Evolutionary conservation across 495 filamentous ascomycete species (phyloP), one percentile per base, ranked within the genome.

Genomic region (Lophiostoma macrostomum): DNA sequence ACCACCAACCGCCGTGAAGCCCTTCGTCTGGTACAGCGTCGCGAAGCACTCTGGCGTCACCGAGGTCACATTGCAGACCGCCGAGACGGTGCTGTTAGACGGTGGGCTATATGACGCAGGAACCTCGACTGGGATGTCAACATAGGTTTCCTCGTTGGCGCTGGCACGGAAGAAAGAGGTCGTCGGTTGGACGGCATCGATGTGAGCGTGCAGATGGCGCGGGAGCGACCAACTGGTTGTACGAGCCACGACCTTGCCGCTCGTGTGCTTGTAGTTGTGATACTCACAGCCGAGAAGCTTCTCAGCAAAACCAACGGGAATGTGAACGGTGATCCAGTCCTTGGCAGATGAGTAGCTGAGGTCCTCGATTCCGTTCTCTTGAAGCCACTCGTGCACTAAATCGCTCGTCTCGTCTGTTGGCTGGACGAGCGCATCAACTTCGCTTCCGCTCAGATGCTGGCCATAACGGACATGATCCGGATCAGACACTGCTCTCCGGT

Each of bases 151-250:
- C 8, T 38, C 37, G 7, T 64, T 40, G 7, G 60, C 38, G 16
- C 39, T 34, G 16, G 67, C 52, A 12, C 64, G 64, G 56, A 75
- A 72, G 63, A 87, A 86, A 5, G 80, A 82, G 30, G 77, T 86
- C 4, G 82, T 85, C n/a, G 82, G 83, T 66, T 86, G 83, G 35
- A 86, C 77, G 5, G 79, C 74, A 42, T 81, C 77, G 51, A 88
- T 76, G 58, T 83, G 79, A 23, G 66, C 66, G 48, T 78, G 77
- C 4, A 72, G 73, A 55, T 78, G 71, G 50, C 64, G 64, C 22
- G 80, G 80, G 7, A 81, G 68, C 38, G 75, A 80, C 69, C 79
- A 83, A 30, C 70, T 59, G 36, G 72, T 63, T 28, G 69, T 69
- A n/a, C 70, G 68, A 29, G 69, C 50, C 24, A 72, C 49, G 43